Evolutionary conservation across 129 eudicot species (phyloP).

Genomic region (Apium graveolens): DNA sequence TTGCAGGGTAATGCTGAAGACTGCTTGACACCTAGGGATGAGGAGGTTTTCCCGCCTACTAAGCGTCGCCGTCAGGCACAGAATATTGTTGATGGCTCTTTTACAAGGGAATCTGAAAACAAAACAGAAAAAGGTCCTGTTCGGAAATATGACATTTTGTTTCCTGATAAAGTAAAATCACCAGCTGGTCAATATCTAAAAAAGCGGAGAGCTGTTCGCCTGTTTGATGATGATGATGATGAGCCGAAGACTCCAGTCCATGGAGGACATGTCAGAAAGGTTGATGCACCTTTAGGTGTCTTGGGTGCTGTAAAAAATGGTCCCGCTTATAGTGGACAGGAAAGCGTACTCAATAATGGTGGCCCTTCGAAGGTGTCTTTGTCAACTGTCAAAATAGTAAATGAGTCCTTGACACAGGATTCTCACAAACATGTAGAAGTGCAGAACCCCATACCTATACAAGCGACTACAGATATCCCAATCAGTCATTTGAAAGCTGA

Average conservation of each 20-base stretch:
- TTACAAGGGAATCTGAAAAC: slow-evolving; percentile 27
- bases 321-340: slow-evolving; percentile 23
- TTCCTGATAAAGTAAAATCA: slow-evolving; percentile 28
- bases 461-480: slow-evolving; percentile 4
- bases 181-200: no score
- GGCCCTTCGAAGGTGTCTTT: slow-evolving; percentile 21
- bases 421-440: slow-evolving; percentile 30
- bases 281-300: slow-evolving; percentile 23
- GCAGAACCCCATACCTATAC: slow-evolving; percentile 14
- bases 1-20: slow-evolving; percentile 34
- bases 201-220: slow-evolving; percentile 5
- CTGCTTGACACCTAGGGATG: slow-evolving; percentile 26
- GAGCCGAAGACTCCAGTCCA: slow-evolving; percentile 88
- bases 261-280: slow-evolving; percentile 44
- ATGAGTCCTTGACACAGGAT: slow-evolving; percentile 18
- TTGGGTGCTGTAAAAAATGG: slow-evolving; percentile 26
- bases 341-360: slow-evolving; percentile 15
- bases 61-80: slow-evolving; percentile 44
- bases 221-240: slow-evolving; percentile 63
- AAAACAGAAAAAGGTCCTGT: slow-evolving; percentile 13
- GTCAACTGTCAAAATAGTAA: slow-evolving; percentile 17
- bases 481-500: slow-evolving; percentile 34
- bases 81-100: slow-evolving; percentile 28
- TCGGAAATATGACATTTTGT: slow-evolving; percentile 21
- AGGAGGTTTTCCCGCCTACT: slow-evolving; percentile 43